Conservation (phyloP, 352 stramenopile genomes). For the Phytophthora palmivora region DNA sequence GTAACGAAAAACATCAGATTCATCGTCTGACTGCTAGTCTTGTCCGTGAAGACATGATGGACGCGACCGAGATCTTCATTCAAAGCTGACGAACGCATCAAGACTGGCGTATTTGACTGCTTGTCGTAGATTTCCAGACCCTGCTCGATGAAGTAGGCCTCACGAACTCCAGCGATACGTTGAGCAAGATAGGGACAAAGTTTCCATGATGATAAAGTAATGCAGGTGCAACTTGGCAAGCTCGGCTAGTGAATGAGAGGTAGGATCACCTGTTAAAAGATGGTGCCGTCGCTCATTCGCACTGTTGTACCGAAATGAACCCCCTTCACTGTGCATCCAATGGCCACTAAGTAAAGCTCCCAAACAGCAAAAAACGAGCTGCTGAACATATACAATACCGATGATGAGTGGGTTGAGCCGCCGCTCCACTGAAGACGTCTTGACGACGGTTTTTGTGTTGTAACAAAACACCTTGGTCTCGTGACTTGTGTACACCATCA, state of each 20-base stretch:
- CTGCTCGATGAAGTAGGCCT: slow-evolving; percentile 95
- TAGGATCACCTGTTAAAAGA: slow-evolving; percentile 16
- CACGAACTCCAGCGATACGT: slow-evolving; percentile 97
- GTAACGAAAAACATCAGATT: too few relatives aligned
- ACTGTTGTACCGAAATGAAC: slow-evolving; percentile 81
- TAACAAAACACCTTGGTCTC: too few relatives aligned
- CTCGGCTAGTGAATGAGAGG: slow-evolving; percentile 60
- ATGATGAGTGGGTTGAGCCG: too few relatives aligned
- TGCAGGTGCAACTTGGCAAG: slow-evolving; percentile 85
- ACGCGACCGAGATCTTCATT: too few relatives aligned
- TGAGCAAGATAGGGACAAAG: slow-evolving; percentile 98
- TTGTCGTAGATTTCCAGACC: too few relatives aligned
- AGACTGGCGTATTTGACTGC: too few relatives aligned
- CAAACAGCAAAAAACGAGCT: slow-evolving; percentile 73
- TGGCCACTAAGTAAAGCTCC: slow-evolving; percentile 65
- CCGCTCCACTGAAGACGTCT: slow-evolving; percentile 86
- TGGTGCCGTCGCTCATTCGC: slow-evolving; percentile 20
- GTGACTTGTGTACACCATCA: slow-evolving; percentile 91
- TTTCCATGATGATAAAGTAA: slow-evolving; percentile 98
- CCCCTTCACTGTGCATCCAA: too few relatives aligned
- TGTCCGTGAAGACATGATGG: too few relatives aligned
- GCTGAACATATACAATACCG: slow-evolving; percentile 81
- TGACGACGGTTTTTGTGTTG: slow-evolving; percentile 79
- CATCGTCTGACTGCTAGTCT: too few relatives aligned
- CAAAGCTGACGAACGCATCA: too few relatives aligned